Conservation (phyloP, 1,284 basidiomycete genomes). For the Leccinum subspadiceum region DNA sequence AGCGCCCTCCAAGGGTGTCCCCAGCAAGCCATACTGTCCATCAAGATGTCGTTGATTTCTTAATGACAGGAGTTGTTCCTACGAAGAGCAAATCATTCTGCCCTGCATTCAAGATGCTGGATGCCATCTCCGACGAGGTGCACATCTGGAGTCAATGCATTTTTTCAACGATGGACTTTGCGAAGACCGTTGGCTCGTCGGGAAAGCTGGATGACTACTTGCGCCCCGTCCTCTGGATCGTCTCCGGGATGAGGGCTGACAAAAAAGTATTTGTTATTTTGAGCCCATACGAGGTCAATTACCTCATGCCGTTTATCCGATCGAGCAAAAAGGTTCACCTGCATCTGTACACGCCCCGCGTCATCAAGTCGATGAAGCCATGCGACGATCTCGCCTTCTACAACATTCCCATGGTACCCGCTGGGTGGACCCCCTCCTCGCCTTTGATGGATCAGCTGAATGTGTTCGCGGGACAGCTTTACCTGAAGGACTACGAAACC, state of each 20-base stretch:
- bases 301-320: not conserved
- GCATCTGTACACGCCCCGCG: no score
- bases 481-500: constrained; percentile 11
- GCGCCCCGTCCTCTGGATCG: constrained; percentile 45
- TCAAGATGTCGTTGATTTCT: constrained; percentile 22
- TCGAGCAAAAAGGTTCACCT: no score
- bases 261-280: constrained; percentile 34
- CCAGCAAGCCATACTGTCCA: constrained; percentile 27
- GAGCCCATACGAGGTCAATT: constrained; percentile 47
- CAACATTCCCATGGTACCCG: no score
- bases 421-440: constrained; percentile 9
- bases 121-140: constrained; percentile 10
- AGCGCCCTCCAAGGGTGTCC: constrained; percentile 30
- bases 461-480: no score
- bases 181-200: not conserved
- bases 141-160: constrained; percentile 23
- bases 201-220: constrained; percentile 33
- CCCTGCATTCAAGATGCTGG: constrained; percentile 16
- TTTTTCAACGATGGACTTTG: constrained; percentile 32
- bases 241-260: constrained; percentile 23
- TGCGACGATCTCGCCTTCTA: no score
- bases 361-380: no score
- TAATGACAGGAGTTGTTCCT: constrained; percentile 22
- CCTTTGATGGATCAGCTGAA: not conserved
- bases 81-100: constrained; percentile 2